These are phyloP conservation scores for Lasiodiplodia sp. DNA, from an alignment of 2,329 filamentous ascomycete species.

Conservation along the genomic window DNA sequence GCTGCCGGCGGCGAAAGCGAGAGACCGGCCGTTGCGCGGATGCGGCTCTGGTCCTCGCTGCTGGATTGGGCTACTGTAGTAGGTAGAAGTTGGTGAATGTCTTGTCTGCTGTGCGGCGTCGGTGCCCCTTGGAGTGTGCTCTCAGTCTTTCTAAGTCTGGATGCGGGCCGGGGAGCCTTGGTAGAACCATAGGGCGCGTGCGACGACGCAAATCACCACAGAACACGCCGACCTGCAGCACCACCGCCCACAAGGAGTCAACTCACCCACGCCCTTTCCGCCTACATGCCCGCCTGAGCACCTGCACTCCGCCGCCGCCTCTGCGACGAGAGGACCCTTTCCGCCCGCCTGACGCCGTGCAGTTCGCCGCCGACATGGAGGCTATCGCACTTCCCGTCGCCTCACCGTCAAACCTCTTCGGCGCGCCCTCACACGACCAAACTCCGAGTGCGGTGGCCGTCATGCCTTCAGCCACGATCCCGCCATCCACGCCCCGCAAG, in stretches of 20 bases:
- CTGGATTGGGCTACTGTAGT: background rate
- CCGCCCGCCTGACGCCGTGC: background rate
- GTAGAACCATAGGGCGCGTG: constrained; percentile 25
- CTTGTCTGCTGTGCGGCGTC: constrained; percentile 15
- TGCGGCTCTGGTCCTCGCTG: background rate
- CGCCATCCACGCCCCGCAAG: constrained; percentile 4
- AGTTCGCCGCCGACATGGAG: constrained; percentile 17
- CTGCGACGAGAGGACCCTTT: constrained; percentile 15
- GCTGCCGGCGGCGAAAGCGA: background rate
- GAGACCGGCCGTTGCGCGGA: background rate
- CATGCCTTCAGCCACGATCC: constrained; percentile 8
- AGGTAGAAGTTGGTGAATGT: constrained; percentile 22
- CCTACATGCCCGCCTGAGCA: constrained; percentile 21
- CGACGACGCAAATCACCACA: constrained; percentile 13
- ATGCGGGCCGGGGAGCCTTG: constrained; percentile 9
- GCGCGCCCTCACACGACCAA: constrained; percentile 14
- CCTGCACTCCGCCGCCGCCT: constrained; percentile 9
- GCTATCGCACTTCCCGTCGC: constrained; percentile 18
- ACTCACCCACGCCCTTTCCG: constrained; percentile 1
- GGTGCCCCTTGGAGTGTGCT: constrained; percentile 5
- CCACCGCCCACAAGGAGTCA: constrained; percentile 18
- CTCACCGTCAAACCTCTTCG: constrained; percentile 25
- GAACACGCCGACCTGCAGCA: constrained; percentile 25
- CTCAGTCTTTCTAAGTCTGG: background rate
- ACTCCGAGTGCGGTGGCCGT: background rate